Conservation (phyloP, 192 early-diverging fungal species). For the Piromyces finnis region DNA sequence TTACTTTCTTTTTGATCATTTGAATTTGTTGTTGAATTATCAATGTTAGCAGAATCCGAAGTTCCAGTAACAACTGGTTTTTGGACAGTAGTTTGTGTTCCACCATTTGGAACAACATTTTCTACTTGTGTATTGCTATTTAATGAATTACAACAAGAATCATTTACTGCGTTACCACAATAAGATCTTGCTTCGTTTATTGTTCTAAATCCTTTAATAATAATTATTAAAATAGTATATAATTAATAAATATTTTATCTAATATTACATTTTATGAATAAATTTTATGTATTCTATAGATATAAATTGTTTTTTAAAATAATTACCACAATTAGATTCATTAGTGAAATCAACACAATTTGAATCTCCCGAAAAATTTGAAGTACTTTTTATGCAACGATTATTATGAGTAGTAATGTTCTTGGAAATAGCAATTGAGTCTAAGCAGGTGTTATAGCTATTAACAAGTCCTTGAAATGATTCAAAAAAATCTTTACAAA, state of each 20-base stretch:
- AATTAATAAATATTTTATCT: too few species aligned
- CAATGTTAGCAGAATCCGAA: background rate
- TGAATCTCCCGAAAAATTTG: background rate
- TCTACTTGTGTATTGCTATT: too few species aligned
- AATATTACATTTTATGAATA: too few species aligned
- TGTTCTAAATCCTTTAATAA: background rate
- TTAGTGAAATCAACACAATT: background rate
- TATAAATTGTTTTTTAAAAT: too few species aligned
- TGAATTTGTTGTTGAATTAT: background rate
- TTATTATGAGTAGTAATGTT: background rate
- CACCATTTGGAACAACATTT: background rate
- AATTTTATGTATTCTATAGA: too few species aligned
- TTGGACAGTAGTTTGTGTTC: background rate
- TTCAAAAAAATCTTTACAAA: background rate
- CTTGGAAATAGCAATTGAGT: background rate
- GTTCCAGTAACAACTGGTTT: background rate
- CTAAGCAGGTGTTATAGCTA: background rate
- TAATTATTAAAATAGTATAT: too few species aligned
- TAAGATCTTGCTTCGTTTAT: background rate
- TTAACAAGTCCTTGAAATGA: background rate
- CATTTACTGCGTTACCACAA: background rate
- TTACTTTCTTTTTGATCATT: background rate
- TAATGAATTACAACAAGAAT: too few species aligned
- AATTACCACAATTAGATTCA: background rate
- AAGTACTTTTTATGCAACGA: background rate